Evolutionary conservation across 2,329 filamentous ascomycete genomes (phyloP), one percentile per base, ranked within the genome.

Genomic region (Aphanocladium album): DNA sequence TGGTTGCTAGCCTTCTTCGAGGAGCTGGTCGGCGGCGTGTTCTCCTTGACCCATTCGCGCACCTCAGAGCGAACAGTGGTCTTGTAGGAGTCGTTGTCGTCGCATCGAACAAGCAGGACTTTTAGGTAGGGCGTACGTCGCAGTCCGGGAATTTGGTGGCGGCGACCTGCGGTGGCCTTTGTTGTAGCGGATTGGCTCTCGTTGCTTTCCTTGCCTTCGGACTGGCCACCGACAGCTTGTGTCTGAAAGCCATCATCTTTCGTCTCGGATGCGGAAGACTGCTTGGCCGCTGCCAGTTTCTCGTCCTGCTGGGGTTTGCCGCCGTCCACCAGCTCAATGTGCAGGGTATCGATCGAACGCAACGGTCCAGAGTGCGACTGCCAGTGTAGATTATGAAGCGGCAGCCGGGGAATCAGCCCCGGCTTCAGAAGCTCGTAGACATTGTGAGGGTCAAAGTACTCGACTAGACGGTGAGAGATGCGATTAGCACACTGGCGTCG

Each of bases 61-160:
- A 99, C 81, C 66, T 90, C 85, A 68, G 90, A 86, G 55, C 92
- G 84, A 7, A 90, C 87, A 14, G 85, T 85, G 1, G 84, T 79
- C 74, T 96, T 98, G 80, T 99, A 99, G 9, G 86, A 86, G 52
- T 99, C 96, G 69, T 92, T 96, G 71, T 99, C 95, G 76, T 98
- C 95, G 76, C 95, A 98, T 69, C 93, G 85, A 57, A 99, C 82
- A 2, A 99, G 78, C 61, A 93, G 89, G 7, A 99, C 78, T 73
- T 96, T 98, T 62, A 99, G 80, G 73, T 99, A 99, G 0, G 96
- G 92, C 0, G 93, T 98, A 64, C 91, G 90, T 43, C 93, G 88
- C 60, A 99, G 77, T 3, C 95, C 96, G 1, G 95, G 95, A 58
- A 99, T 98, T 72, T 99, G 95, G 72, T 99, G 95, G 54, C 95